Percentiles rank a stretch among this genome's conserved stretches.
phyloP scores from a whole-genome alignment of 257 asterid species.

The Scutellaria galericulata region DNA sequence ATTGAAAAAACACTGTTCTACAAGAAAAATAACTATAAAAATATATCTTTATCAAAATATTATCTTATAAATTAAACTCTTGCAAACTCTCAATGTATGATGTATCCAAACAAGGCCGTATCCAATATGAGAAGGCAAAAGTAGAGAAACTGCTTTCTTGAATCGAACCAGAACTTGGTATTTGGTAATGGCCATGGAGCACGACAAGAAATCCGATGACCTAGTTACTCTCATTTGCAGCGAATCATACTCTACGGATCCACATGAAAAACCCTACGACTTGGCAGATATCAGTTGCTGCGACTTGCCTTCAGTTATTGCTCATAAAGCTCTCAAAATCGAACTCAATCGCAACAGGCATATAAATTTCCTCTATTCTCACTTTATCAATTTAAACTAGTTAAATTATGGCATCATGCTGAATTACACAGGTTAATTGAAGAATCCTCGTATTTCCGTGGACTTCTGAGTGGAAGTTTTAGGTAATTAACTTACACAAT shows the following conservation, averaged over 20 bases:
- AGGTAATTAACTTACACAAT: constrained; percentile 45
- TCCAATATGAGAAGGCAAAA: too few species aligned
- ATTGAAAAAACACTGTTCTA: too few species aligned
- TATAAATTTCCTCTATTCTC: constrained; percentile 12
- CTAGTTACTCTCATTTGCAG: constrained; percentile 54
- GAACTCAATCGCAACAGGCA: constrained; percentile 59
- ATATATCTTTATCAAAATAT: too few species aligned
- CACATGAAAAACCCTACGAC: constrained; percentile 37
- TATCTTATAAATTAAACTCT: too few species aligned
- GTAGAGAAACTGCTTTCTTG: too few species aligned
- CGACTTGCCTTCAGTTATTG: constrained; percentile 60
- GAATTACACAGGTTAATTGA: constrained; percentile 57
- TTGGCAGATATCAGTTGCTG: constrained; percentile 51
- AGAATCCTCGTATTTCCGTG: constrained; percentile 76
- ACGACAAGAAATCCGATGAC: constrained; percentile 36
- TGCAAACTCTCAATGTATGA: too few species aligned
- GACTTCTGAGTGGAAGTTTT: constrained; percentile 74
- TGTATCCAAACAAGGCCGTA: too few species aligned
- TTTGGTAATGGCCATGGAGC: constrained; percentile 45
- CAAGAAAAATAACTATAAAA: too few species aligned
- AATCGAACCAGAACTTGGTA: neutral
- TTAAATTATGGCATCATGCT: constrained; percentile 25
- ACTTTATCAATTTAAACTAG: neutral
- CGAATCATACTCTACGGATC: constrained; percentile 31
- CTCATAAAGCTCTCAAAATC: constrained; percentile 51